These are phyloP conservation scores for Silene coronaria DNA, from an alignment of 179 eudicot species.

Conservation along the genomic window DNA sequence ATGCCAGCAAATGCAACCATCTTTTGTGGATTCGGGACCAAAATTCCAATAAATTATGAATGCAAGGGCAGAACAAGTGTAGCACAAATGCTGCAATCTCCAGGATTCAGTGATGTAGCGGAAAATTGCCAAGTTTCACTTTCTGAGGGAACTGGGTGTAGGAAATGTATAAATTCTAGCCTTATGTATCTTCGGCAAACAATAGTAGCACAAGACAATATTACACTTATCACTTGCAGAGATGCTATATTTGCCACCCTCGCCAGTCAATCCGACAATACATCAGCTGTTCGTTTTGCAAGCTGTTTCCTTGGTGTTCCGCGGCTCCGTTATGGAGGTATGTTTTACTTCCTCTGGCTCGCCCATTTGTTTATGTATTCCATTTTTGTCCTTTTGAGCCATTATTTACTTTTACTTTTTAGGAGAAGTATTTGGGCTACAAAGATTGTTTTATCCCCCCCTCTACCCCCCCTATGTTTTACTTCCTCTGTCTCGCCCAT, in stretches of 20 bases:
- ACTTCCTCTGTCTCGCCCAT: not conserved
- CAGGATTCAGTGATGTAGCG: slow-evolving; percentile 55
- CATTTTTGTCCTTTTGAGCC: not conserved
- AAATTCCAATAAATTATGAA: slow-evolving; percentile 71
- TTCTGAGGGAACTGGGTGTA: slow-evolving; percentile 44
- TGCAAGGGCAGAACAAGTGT: slow-evolving; percentile 79
- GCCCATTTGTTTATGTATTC: not conserved
- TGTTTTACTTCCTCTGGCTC: not conserved
- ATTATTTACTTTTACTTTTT: not conserved
- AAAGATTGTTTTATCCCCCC: not conserved
- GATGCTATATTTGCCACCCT: slow-evolving; percentile 88
- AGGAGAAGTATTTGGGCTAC: not conserved
- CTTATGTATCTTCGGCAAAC: slow-evolving; percentile 63
- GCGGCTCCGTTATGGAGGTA: slow-evolving; percentile 47
- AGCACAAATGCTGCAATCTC: slow-evolving; percentile 77
- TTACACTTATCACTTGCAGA: slow-evolving; percentile 71
- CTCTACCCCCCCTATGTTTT: too few relatives aligned
- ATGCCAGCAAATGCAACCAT: slow-evolving; percentile 60
- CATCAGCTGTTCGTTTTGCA: slow-evolving; percentile 58
- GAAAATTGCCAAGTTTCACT: slow-evolving; percentile 47
- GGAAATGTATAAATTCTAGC: slow-evolving; percentile 74
- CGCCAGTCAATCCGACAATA: slow-evolving; percentile 68
- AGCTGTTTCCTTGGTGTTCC: slow-evolving; percentile 88
- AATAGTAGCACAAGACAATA: slow-evolving; percentile 54
- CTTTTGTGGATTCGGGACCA: slow-evolving; percentile 80